Conservation (phyloP, 2,329 filamentous ascomycete species). For the Aspergillus novoparasiticus region DNA sequence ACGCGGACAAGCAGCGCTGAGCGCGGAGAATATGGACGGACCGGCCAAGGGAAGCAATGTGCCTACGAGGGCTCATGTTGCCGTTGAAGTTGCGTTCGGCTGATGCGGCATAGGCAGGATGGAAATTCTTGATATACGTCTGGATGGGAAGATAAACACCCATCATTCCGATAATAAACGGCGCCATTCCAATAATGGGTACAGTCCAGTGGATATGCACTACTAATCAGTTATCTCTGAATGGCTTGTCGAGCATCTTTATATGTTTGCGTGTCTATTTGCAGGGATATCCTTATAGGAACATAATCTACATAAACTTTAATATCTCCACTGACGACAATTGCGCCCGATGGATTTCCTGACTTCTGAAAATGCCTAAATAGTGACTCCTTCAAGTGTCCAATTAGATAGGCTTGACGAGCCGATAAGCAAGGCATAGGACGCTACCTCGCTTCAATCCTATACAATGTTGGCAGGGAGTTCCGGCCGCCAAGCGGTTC, state of each 20-base stretch:
- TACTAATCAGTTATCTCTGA: not conserved
- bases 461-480: too few relatives aligned
- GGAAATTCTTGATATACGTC: conserved; percentile 64
- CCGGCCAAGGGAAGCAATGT: conserved; percentile 65
- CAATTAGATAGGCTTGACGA: too few relatives aligned
- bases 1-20: too few relatives aligned
- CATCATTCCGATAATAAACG: conserved; percentile 59
- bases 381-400: not conserved
- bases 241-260: not conserved
- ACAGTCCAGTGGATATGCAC: conserved; percentile 58
- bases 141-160: conserved; percentile 59
- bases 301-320: not conserved
- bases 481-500: too few relatives aligned
- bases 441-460: too few relatives aligned
- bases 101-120: conserved; percentile 48
- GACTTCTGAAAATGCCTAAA: not conserved
- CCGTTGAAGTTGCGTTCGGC: conserved; percentile 57
- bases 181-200: conserved; percentile 60
- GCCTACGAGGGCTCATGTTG: conserved; percentile 57
- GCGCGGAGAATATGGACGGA: conserved; percentile 45
- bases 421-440: too few relatives aligned
- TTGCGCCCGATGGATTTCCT: not conserved
- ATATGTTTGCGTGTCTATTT: not conserved
- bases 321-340: not conserved
- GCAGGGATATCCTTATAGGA: not conserved